Base-by-base conservation (phyloP, 495 filamentous ascomycete species). In the Aspergillus heteromorphus region DNA sequence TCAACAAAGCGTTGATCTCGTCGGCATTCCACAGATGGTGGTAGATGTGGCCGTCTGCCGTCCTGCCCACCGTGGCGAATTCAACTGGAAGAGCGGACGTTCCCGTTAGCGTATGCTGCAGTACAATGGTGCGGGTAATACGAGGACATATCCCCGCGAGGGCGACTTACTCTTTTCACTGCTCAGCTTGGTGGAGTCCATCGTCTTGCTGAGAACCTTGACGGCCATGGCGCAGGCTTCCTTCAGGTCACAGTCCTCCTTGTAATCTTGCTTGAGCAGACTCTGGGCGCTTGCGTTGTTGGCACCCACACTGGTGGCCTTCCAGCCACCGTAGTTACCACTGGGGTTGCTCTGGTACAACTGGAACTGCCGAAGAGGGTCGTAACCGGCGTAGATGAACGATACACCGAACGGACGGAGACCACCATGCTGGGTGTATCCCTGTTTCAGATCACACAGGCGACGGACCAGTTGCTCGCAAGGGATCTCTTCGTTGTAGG, bases 341-440 rank as follows among this genome's bases (percentile, higher is more conserved):
- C 88, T 95, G n/a, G 93, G 93, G 73, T 99, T 99, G 80, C 91
- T 96, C 71, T 97, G 91, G 79, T 99, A 99, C 54, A 99, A 81
- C 77, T 99, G 93, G 80, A 99, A 99, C 67, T 97, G 87, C 55
- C 91, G 83, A 67, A 92, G 88, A 41, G 87, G 86, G 65, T 99
- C 93, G 79, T 89, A 99, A 54, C 93, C 93, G 47, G 93, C 93
- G 70, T 99, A 99, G 80, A 99, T 97, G 83, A 99, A 97, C 34
- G 91, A 96, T 42, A 99, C 93, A 73, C 93, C 93, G 64, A 99
- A 99, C 19, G 93, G 93, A 58, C 93, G 87, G 51, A 99, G 87
- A 76, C 93, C 87, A 80, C 93, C 93, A 72, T 96, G 95, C 72
- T 99, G 93, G 59, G 93, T 99, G 78, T 99, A 99, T 61, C 95